Evolutionary conservation across 345 rosid species (phyloP), one percentile per base, ranked within the genome.

Genomic region (Xanthoceras sorbifolium): DNA sequence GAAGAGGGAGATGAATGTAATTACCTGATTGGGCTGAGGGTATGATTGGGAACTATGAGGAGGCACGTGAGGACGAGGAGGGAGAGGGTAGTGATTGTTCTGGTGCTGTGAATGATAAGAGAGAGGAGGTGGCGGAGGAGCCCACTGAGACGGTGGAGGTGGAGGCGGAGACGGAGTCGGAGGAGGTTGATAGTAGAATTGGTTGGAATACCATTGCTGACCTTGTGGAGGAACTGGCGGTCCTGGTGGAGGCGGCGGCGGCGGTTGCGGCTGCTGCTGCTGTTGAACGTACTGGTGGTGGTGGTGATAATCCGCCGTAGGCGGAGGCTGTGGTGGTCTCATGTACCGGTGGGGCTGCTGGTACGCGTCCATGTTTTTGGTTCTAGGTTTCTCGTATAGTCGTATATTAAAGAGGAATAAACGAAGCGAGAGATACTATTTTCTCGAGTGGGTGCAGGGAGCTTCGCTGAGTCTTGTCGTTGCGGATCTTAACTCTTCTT

Each of bases 151-250:
- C 55, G 82, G 89, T 23, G 79, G 85, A 25, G 91, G 92, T 2
- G 91, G 89, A 6, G 88, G 89, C 36, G 94, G 85, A 55, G 90
- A 82, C 2, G 86, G 84, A 18, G 84, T 69, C 15, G 83, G 83
- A 17, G 73, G 81, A 59, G 86, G 84, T 12, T 80, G 89, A 77
- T 84, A 84, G 44, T 85, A 92, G 72, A 84, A 93, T 69, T 89
- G 92, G 71, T 83, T 81, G 67, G 90, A 6, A 83, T 81, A 83
- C 94, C 94, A 90, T 71, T 85, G 78, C 15, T 80, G 50, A 31
- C 73, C 80, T 14, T 87, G 85, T 31, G 85, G 84, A 76, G 82
- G 88, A 4, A 40, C 73, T 25, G 89, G 86, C 17, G 85, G 81
- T 38, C 73, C 72, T 60, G 73, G 67, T 1, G 69, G 85, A 1